Conservation (phyloP, 2,329 filamentous ascomycete species). For the Fusarium subglutinans region DNA sequence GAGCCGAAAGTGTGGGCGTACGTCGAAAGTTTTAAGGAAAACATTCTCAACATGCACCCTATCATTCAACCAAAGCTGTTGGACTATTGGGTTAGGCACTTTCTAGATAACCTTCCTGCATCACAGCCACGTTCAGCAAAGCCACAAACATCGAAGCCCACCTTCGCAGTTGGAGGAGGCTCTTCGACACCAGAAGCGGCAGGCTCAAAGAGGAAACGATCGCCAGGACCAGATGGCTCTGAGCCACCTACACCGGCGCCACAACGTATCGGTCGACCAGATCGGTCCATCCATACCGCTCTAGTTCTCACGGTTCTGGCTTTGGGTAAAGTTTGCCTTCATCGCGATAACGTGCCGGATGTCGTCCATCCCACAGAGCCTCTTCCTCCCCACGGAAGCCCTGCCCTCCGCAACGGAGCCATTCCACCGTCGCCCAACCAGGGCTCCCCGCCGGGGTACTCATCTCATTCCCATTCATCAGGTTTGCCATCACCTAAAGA, state of each 20-base stretch:
- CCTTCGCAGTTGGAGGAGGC: slow-evolving; percentile 46
- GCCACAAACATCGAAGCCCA: slow-evolving; percentile 43
- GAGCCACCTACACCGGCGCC: slow-evolving; percentile 45
- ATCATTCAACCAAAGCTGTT: slow-evolving; percentile 65
- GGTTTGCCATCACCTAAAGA: slow-evolving; percentile 64
- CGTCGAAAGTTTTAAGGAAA: slow-evolving; percentile 65
- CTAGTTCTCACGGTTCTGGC: slow-evolving; percentile 85
- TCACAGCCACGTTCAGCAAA: slow-evolving; percentile 42
- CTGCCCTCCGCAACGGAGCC: slow-evolving; percentile 57
- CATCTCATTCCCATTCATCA: slow-evolving; percentile 59
- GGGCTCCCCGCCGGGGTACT: slow-evolving; percentile 61
- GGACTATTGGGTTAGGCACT: slow-evolving; percentile 61
- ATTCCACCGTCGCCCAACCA: slow-evolving; percentile 62
- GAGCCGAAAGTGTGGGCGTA: slow-evolving; percentile 61
- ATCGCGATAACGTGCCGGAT: slow-evolving; percentile 64
- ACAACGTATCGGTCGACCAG: slow-evolving; percentile 60
- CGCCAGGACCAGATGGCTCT: slow-evolving; percentile 52
- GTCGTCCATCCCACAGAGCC: slow-evolving; percentile 56
- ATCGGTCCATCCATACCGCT: slow-evolving; percentile 79
- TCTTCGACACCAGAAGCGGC: slow-evolving; percentile 42
- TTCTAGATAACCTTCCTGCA: slow-evolving; percentile 59
- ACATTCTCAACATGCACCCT: slow-evolving; percentile 73
- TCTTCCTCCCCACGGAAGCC: slow-evolving; percentile 48
- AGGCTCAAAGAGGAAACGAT: slow-evolving; percentile 66
- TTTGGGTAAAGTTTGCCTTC: slow-evolving; percentile 81